Conservation (phyloP, 1,139 yeast species). For the Schizosaccharomyces versatilis region DNA sequence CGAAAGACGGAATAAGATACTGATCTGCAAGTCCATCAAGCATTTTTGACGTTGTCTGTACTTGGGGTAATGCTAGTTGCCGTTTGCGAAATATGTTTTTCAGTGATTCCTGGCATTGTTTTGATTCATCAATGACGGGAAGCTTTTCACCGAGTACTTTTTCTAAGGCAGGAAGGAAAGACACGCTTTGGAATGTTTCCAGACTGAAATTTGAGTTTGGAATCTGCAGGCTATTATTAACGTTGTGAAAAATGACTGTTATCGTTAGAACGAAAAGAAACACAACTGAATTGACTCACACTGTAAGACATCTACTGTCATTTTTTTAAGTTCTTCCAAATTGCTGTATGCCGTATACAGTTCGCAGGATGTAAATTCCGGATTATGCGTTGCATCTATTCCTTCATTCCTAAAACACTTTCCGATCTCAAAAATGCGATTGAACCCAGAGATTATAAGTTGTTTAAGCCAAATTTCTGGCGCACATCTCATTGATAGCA, state of each 20-base stretch:
- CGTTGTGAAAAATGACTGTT: conserved; percentile 61
- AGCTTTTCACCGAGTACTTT: conserved; percentile 62
- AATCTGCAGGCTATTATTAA: conserved; percentile 71
- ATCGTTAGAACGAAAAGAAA: too few relatives aligned
- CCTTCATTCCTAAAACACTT: conserved; percentile 98
- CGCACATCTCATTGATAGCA: conserved; percentile 93
- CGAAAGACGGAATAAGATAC: conserved; percentile 38
- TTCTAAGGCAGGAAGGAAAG: conserved; percentile 91
- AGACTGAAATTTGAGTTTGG: conserved; percentile 38
- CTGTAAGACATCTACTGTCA: conserved; percentile 76
- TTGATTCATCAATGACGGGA: conserved; percentile 31
- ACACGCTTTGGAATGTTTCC: conserved; percentile 44
- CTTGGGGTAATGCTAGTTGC: conserved; percentile 13
- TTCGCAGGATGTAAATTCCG: conserved; percentile 95
- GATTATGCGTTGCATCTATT: conserved; percentile 92
- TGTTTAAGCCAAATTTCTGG: conserved; percentile 93
- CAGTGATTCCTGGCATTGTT: conserved; percentile 18
- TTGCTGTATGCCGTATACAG: conserved; percentile 89
- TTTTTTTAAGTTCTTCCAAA: conserved; percentile 84
- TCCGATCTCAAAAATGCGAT: conserved; percentile 94
- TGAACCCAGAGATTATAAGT: conserved; percentile 94
- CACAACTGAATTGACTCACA: too few relatives aligned
- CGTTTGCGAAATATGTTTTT: conserved; percentile 21
- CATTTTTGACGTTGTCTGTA: conserved; percentile 18
- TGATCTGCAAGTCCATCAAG: not conserved